Base-by-base conservation (phyloP, 169 alveolate genomes). In the Babesia bigemina region DNA sequence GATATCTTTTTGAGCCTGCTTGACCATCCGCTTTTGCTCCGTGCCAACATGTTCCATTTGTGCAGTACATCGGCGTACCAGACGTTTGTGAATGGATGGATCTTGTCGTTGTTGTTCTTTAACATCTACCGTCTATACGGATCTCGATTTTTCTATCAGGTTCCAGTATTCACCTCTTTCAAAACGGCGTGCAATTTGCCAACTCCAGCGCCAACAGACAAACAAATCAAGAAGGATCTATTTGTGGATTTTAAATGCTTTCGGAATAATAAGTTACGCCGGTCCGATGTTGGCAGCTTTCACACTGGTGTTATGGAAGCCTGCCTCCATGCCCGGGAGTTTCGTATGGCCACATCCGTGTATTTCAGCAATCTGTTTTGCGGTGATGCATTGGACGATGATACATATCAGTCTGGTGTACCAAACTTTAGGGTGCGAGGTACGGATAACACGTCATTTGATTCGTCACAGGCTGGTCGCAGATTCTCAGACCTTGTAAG, bases 81-180 rank as follows among this genome's bases (percentile, higher is more conserved):
- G 26, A 58, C 72, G 4, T 73, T 3, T 45, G 56, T 73, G 12
- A 65, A 73, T 33, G 83, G 83, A 0, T 73, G 83, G 83, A 63
- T 62, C 14, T 6, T 73, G 2, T 49, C 83, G 13, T 2, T 73
- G 36, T 22, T 62, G 47, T 58, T 73, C 29, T 10, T 73, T 16
- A 22, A 49, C 47, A 24, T 49, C 13, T 58, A n/a, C 26, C 39
- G 28, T 22, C 63, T 26, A 4, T 62, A 50, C 22, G 75, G 79
- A 0, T 33, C 63, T n/a, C 47, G 21, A 16, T 73, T 26, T 24
- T 39, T 73, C 50, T 28, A 8, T 17, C 39, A 36, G 26, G 56
- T 62, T 7, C 63, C 65, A n/a, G 49, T 47, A 16, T 73, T 73
- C 33, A 59, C 62, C 0, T 21, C 45, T 9, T 73, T 73, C 50